Percentiles rank a stretch among this genome's conserved stretches.
Conservation (phyloP, 495 filamentous ascomycete species). For the Tuber magnatum region DNA sequence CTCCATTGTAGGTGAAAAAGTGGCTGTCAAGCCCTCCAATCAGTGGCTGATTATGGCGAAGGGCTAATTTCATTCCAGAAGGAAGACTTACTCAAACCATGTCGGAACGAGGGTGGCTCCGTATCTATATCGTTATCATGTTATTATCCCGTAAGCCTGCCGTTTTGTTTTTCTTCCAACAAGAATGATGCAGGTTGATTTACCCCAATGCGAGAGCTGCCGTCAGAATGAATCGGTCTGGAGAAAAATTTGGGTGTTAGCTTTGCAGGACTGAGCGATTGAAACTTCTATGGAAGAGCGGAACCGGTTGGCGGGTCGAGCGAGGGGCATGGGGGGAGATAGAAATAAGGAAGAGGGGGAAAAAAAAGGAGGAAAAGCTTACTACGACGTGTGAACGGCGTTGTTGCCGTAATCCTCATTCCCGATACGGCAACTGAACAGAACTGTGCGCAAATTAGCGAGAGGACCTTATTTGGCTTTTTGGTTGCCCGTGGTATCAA, state of each 20-base stretch:
- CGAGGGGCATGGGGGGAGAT: background rate
- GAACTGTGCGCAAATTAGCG: conserved; percentile 46
- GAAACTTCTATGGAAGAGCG: background rate
- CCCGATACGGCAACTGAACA: conserved; percentile 76
- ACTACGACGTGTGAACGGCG: conserved; percentile 72
- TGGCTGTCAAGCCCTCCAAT: conserved; percentile 41
- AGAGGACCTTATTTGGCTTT: background rate
- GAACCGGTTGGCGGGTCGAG: background rate
- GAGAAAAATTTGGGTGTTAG: conserved; percentile 8
- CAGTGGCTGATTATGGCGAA: background rate
- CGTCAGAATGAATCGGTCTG: conserved; percentile 73
- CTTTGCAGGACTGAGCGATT: background rate
- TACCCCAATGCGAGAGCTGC: conserved; percentile 64
- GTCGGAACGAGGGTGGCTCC: conserved; percentile 68
- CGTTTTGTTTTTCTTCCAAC: background rate
- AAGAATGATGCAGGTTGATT: conserved; percentile 47
- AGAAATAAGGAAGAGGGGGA: background rate
- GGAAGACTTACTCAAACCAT: conserved; percentile 56
- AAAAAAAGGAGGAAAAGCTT: conserved; percentile 5
- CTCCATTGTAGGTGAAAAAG: conserved; percentile 65
- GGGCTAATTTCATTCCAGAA: background rate
- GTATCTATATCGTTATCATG: conserved; percentile 19
- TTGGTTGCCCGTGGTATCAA: background rate
- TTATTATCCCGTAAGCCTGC: conserved; percentile 4
- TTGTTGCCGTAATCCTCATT: conserved; percentile 70